Evolutionary conservation across 2,329 filamentous ascomycete species (phyloP).

Genomic region (Arthroderma uncinatum): DNA sequence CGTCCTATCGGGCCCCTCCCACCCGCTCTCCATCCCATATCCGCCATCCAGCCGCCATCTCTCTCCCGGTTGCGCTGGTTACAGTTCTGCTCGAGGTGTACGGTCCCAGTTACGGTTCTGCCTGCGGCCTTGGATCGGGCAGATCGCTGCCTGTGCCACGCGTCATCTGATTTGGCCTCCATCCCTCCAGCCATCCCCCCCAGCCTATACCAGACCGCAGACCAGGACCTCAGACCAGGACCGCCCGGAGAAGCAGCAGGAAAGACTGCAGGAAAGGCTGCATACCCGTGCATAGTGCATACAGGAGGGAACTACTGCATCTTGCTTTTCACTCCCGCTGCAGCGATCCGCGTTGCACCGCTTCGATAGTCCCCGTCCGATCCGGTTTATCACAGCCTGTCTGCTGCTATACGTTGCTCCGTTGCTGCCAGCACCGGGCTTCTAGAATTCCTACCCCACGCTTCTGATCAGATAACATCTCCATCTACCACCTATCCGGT

Average conservation of each 20-base stretch:
- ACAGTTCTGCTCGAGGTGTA: too few relatives aligned
- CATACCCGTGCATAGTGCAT: not conserved
- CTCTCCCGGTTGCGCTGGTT: too few relatives aligned
- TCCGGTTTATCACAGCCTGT: not conserved
- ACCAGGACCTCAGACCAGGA: not conserved
- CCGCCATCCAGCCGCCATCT: too few relatives aligned
- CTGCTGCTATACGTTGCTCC: not conserved
- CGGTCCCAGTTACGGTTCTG: too few relatives aligned
- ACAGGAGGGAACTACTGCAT: not conserved
- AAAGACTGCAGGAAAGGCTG: not conserved
- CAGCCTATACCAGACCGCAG: not conserved
- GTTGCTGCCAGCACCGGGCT: not conserved
- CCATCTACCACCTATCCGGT: not conserved
- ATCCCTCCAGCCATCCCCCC: not conserved
- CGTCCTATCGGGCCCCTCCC: not conserved
- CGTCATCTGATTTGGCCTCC: conserved; percentile 1
- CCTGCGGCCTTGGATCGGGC: not conserved
- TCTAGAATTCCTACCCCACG: not conserved
- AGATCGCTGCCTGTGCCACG: not conserved
- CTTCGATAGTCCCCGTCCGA: conserved; percentile 1
- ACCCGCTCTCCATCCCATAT: not conserved
- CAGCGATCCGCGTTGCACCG: conserved; percentile 3
- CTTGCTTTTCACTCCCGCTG: conserved; percentile 2
- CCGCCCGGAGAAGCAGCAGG: not conserved
- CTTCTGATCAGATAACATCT: not conserved